Evolutionary conservation across 768 basidiomycete species (phyloP).

Genomic region (Fomitopsis pulvina): DNA sequence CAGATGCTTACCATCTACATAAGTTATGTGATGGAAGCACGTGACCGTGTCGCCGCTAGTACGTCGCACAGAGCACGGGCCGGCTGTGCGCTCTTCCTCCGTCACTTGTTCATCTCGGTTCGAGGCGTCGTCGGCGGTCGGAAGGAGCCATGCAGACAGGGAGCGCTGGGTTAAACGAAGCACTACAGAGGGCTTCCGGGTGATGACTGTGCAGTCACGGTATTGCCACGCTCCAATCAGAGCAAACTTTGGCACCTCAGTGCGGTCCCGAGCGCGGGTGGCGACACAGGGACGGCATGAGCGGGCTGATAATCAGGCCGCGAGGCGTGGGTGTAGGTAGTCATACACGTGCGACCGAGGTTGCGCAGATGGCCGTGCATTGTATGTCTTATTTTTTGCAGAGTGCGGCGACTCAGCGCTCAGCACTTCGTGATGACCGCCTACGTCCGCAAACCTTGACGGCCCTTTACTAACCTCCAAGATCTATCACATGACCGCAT

Average conservation of each 20-base stretch:
- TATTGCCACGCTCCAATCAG: slow-evolving; percentile 3
- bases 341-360: neutral
- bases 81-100: neutral
- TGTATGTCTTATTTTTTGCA: neutral
- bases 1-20: neutral
- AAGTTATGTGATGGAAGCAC: neutral
- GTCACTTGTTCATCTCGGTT: neutral
- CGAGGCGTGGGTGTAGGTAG: neutral
- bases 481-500: neutral
- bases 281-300: neutral
- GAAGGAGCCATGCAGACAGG: too few relatives aligned
- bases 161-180: neutral
- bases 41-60: neutral
- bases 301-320: neutral
- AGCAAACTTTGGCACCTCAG: neutral
- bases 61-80: too few relatives aligned
- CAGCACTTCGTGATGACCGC: neutral
- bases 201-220: slow-evolving; percentile 1
- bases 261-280: neutral
- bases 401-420: neutral
- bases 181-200: neutral
- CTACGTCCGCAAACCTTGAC: neutral
- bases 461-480: slow-evolving; percentile 1
- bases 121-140: too few relatives aligned
- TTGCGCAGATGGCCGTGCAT: neutral